phyloP scores from a whole-genome alignment of 345 rosid species.

The Eucalyptus polyanthemos region DNA sequence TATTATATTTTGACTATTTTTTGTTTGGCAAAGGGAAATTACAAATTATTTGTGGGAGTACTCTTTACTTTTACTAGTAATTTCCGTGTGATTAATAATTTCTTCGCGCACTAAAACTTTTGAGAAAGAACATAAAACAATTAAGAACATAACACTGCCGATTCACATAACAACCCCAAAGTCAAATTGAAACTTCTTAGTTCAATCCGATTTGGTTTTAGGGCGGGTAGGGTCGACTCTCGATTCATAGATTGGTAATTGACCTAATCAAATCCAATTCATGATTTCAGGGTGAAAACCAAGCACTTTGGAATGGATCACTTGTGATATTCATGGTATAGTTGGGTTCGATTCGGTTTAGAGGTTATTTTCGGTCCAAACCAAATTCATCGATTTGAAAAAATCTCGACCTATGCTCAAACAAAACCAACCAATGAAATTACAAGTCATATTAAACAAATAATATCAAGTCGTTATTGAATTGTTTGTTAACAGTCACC shows the following conservation, averaged over 20 bases:
- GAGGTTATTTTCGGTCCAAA: neutral
- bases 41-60: too few relatives aligned
- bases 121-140: neutral
- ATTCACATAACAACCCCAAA: neutral
- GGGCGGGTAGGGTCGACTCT: neutral
- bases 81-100: neutral
- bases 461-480: neutral
- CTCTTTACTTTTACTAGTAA: too few relatives aligned
- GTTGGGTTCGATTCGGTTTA: neutral
- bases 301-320: neutral
- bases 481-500: neutral
- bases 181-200: neutral
- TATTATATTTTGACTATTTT: too few relatives aligned
- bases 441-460: neutral
- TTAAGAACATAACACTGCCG: neutral
- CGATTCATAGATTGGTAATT: too few relatives aligned
- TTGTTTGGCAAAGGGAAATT: neutral
- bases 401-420: neutral
- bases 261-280: neutral
- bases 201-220: neutral
- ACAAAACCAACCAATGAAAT: neutral
- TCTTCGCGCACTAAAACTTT: neutral
- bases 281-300: neutral
- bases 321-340: neutral
- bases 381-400: neutral